These are phyloP conservation scores for Royoungia palumana DNA, from an alignment of 768 basidiomycete genomes.

Conservation along the genomic window DNA sequence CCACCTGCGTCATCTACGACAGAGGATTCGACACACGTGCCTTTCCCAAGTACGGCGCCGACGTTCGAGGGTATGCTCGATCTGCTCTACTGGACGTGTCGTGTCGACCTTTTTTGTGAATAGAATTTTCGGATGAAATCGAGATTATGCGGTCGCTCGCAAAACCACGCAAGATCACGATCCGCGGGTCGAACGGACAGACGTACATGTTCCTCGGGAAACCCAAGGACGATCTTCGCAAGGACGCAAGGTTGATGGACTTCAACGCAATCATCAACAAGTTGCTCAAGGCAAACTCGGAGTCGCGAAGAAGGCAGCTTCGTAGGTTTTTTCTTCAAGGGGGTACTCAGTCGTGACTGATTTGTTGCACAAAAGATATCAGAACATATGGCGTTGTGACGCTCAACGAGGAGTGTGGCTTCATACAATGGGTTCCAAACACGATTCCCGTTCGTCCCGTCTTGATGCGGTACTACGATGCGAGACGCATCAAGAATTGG, in stretches of 20 bases:
- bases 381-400: slow-evolving; percentile 99
- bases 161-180: slow-evolving; percentile 86
- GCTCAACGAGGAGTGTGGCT: slow-evolving; percentile 94
- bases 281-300: slow-evolving; percentile 87
- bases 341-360: neutral
- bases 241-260: slow-evolving; percentile 97
- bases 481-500: slow-evolving; percentile 44
- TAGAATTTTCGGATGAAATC: slow-evolving; percentile 80
- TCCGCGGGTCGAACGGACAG: slow-evolving; percentile 78
- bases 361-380: slow-evolving; percentile 49
- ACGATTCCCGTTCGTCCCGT: slow-evolving; percentile 81
- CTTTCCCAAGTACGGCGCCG: slow-evolving; percentile 76
- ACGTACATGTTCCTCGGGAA: slow-evolving; percentile 92
- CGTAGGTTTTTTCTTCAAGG: slow-evolving; percentile 49
- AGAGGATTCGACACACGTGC: slow-evolving; percentile 60
- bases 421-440: slow-evolving; percentile 98
- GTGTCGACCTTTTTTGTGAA: neutral
- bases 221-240: slow-evolving; percentile 94
- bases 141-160: slow-evolving; percentile 90
- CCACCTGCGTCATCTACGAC: slow-evolving; percentile 60
- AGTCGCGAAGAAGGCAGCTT: slow-evolving; percentile 85
- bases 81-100: no score
- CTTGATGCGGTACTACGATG: slow-evolving; percentile 63
- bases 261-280: slow-evolving; percentile 98
- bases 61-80: slow-evolving; percentile 59